Conservation (phyloP, 768 basidiomycete species). For the Suillus subaureus region DNA sequence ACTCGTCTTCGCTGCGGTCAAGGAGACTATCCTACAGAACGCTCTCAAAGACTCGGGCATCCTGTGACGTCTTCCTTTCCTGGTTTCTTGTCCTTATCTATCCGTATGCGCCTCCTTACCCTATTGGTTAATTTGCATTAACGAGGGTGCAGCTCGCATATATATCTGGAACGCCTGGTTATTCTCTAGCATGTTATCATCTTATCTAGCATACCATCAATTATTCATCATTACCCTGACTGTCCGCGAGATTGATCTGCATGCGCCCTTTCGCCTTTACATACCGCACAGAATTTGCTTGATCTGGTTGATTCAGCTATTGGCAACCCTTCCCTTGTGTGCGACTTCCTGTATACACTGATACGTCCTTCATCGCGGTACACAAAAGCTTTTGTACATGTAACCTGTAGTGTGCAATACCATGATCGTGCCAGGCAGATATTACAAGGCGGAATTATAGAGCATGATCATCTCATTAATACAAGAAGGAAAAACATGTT, state of each 20-base stretch:
- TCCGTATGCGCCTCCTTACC: slow-evolving; percentile 21
- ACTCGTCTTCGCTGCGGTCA: slow-evolving; percentile 84
- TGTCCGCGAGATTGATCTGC: not conserved
- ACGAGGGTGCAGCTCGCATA: slow-evolving; percentile 23
- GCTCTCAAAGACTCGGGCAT: slow-evolving; percentile 86
- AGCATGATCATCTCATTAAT: not conserved
- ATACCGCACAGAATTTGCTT: not conserved
- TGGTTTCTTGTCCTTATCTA: slow-evolving; percentile 17
- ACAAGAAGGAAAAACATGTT: not conserved
- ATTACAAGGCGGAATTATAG: not conserved
- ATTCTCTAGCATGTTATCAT: slow-evolving; percentile 24
- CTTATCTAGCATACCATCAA: slow-evolving; percentile 31
- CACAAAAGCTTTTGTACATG: not conserved
- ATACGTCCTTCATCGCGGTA: not conserved
- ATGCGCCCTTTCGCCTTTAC: not conserved
- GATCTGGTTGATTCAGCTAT: not conserved
- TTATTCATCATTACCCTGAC: slow-evolving; percentile 19
- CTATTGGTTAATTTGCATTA: slow-evolving; percentile 11
- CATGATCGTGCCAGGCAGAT: not conserved
- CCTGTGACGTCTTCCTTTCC: slow-evolving; percentile 41
- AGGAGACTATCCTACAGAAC: slow-evolving; percentile 92
- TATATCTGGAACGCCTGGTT: slow-evolving; percentile 34
- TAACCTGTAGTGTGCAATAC: not conserved
- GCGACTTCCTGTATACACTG: not conserved
- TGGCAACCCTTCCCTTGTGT: not conserved